phyloP scores from a whole-genome alignment of 176 grass and related monocot species.

The Coix lacrymajobi region DNA sequence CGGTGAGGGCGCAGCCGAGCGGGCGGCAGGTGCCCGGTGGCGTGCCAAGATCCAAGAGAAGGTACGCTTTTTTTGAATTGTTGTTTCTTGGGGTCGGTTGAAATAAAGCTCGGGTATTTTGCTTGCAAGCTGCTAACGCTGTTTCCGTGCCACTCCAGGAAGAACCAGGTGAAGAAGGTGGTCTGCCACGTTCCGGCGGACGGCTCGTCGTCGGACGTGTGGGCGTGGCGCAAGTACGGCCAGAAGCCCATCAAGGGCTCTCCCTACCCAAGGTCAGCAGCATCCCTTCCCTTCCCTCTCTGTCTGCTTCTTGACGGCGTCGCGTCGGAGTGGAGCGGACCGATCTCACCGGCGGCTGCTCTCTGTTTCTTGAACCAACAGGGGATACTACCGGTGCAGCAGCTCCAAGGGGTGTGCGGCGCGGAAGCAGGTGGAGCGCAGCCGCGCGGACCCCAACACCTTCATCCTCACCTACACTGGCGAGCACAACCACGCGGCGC shows the following conservation, averaged over 20 bases:
- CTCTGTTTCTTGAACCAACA: conserved; percentile 30
- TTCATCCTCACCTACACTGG: conserved; percentile 87
- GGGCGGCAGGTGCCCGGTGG: conserved; percentile 12
- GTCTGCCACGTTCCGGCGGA: conserved; percentile 70
- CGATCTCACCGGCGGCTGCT: conserved; percentile 8
- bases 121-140: conserved; percentile 4
- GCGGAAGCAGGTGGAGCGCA: conserved; percentile 85
- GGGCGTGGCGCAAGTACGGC: conserved; percentile 88
- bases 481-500: conserved; percentile 81
- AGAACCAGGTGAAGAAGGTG: conserved; percentile 95
- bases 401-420: conserved; percentile 78
- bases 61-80: conserved; percentile 32
- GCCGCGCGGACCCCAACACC: conserved; percentile 55
- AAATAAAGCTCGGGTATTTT: neutral
- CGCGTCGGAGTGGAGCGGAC: neutral
- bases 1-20: conserved; percentile 27
- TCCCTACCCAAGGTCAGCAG: conserved; percentile 51
- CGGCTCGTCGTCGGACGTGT: conserved; percentile 69
- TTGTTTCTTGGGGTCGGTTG: neutral
- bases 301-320: neutral
- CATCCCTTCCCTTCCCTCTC: neutral
- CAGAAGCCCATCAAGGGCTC: conserved; percentile 92
- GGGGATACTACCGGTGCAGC: conserved; percentile 92
- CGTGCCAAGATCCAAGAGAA: conserved; percentile 67
- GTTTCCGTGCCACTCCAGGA: conserved; percentile 29